Conservation (phyloP, 768 basidiomycete species). For the Podaxis sp. region DNA sequence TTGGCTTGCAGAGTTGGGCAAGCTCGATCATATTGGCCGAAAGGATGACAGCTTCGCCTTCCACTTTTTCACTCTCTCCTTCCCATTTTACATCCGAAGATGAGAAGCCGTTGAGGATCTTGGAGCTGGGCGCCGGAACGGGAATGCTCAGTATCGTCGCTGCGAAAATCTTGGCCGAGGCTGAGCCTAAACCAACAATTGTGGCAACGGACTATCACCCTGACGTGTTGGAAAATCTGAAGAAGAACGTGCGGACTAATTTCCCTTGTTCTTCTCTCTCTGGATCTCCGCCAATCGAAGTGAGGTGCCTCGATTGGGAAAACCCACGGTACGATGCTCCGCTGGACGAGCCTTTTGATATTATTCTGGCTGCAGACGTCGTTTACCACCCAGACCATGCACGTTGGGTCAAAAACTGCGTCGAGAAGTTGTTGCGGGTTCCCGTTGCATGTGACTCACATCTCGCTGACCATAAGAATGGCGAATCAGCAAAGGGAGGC, state of each 20-base stretch:
- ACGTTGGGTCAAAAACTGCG: slow-evolving; percentile 63
- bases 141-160: slow-evolving; percentile 76
- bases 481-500: slow-evolving; percentile 24
- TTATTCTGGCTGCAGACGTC: slow-evolving; percentile 79
- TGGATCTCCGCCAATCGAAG: slow-evolving; percentile 31
- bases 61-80: slow-evolving; percentile 28
- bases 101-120: slow-evolving; percentile 37
- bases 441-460: slow-evolving; percentile 17
- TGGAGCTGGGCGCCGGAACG: slow-evolving; percentile 87
- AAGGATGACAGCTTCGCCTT: slow-evolving; percentile 50
- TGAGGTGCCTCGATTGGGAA: slow-evolving; percentile 67
- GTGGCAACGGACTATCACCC: slow-evolving; percentile 80
- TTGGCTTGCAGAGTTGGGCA: slow-evolving; percentile 85
- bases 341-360: slow-evolving; percentile 49
- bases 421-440: slow-evolving; percentile 44
- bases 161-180: slow-evolving; percentile 36
- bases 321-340: slow-evolving; percentile 35
- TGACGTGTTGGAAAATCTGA: slow-evolving; percentile 69
- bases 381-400: slow-evolving; percentile 74
- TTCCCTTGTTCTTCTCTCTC: slow-evolving; percentile 18
- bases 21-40: slow-evolving; percentile 72
- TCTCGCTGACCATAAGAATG: not conserved
- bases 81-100: not conserved
- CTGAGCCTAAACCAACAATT: slow-evolving; percentile 31
- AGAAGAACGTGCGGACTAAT: slow-evolving; percentile 57